phyloP scores from a whole-genome alignment of 768 basidiomycete genomes.

The Lyophyllum atratum region DNA sequence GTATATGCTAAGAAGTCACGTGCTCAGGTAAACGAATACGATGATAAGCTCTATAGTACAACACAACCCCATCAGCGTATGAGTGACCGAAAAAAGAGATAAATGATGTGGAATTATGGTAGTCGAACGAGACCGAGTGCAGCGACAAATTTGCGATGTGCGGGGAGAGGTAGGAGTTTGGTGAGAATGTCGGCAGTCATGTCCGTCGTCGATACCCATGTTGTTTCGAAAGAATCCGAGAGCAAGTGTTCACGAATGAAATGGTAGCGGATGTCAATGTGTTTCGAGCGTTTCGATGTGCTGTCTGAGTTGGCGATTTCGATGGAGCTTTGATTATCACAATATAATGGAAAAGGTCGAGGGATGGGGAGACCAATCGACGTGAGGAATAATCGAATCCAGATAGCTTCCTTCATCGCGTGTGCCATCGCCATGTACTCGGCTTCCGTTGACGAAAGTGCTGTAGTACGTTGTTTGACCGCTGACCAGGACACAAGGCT shows the following conservation, averaged over 20 bases:
- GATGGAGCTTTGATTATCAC: neutral
- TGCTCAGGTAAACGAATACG: too few species aligned
- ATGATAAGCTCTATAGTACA: too few species aligned
- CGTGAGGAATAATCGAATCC: neutral
- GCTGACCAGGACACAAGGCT: slow-evolving; percentile 20
- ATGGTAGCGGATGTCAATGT: neutral
- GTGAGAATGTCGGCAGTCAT: slow-evolving; percentile 26
- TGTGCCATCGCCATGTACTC: slow-evolving; percentile 24
- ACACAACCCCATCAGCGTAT: too few species aligned
- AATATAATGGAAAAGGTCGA: slow-evolving; percentile 8
- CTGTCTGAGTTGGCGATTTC: neutral
- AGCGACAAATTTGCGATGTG: neutral
- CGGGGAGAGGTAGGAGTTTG: slow-evolving; percentile 2
- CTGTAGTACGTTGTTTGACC: slow-evolving; percentile 16
- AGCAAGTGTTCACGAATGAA: slow-evolving; percentile 3
- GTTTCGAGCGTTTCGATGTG: neutral
- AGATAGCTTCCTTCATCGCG: slow-evolving; percentile 13
- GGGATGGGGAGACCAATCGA: slow-evolving; percentile 4
- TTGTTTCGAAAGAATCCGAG: neutral
- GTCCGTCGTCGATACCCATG: neutral
- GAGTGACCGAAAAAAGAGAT: too few species aligned
- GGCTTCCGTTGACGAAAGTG: too few species aligned
- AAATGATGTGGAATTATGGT: neutral
- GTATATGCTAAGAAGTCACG: too few species aligned
- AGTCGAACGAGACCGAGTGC: neutral